These are phyloP conservation scores for Coix lacrymajobi DNA, from an alignment of 176 grass and related monocot genomes.

Conservation along the genomic window DNA sequence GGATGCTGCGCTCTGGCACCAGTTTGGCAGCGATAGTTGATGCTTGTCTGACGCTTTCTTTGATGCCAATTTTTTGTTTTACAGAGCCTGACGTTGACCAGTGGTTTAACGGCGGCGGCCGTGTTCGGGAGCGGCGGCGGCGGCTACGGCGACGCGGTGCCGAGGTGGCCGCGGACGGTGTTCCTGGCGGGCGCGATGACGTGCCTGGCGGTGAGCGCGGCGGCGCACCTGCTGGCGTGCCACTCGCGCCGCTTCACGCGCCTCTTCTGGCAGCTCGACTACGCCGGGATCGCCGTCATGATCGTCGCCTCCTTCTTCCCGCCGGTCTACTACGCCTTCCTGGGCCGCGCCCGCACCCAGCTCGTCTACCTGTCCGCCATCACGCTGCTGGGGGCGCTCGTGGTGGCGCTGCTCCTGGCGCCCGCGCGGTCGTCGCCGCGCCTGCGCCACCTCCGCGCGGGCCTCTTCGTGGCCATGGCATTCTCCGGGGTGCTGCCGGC, in stretches of 20 bases:
- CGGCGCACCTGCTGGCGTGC: conserved; percentile 85
- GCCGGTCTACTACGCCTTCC: conserved; percentile 87
- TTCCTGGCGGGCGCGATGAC: conserved; percentile 81
- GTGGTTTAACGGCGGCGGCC: background rate
- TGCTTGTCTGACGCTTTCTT: background rate
- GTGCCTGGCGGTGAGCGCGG: conserved; percentile 74
- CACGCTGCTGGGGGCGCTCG: conserved; percentile 55
- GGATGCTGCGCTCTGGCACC: background rate
- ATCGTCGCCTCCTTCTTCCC: conserved; percentile 93
- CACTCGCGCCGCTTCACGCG: conserved; percentile 72
- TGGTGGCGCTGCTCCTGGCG: conserved; percentile 56
- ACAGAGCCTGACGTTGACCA: conserved; percentile 1
- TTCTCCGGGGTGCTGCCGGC: conserved; percentile 67
- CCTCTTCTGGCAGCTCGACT: conserved; percentile 86
- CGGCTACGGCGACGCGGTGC: background rate
- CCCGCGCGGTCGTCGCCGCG: conserved; percentile 56
- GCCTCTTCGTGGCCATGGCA: conserved; percentile 68
- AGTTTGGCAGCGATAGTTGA: background rate
- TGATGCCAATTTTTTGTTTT: background rate
- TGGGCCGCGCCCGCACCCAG: conserved; percentile 35
- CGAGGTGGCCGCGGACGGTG: conserved; percentile 74
- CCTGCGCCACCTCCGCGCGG: conserved; percentile 58
- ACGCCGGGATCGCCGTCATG: conserved; percentile 92
- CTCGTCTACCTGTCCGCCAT: conserved; percentile 66
- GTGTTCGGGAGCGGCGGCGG: background rate